Conservation (phyloP, 768 basidiomycete genomes). For the Xerocomus potaroensis region DNA sequence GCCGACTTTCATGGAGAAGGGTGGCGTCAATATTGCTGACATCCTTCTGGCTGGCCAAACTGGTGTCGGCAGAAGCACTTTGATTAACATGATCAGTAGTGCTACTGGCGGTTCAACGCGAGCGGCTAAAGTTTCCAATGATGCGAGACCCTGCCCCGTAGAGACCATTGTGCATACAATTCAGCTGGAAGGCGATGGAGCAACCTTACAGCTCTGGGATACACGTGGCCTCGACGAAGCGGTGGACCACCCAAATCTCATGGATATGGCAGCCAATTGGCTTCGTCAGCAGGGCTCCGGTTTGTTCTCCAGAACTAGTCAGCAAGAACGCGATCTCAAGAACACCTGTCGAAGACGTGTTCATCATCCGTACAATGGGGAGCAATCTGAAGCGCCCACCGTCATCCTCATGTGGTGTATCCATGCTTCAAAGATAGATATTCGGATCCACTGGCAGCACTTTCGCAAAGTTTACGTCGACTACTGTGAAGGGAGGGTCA, state of each 20-base stretch:
- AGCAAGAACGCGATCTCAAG: conserved; percentile 22
- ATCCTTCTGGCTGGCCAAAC: conserved; percentile 26
- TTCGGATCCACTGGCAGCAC: conserved; percentile 23
- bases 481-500: conserved; percentile 23
- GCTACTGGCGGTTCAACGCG: conserved; percentile 5
- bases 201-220: conserved; percentile 19
- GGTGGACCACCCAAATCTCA: conserved; percentile 18
- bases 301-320: conserved; percentile 10
- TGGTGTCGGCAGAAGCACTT: conserved; percentile 26
- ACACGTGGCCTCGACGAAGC: conserved; percentile 28
- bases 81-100: conserved; percentile 26
- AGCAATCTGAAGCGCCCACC: conserved; percentile 3
- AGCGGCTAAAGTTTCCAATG: conserved; percentile 22
- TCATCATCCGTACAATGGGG: conserved; percentile 6
- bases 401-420: conserved; percentile 28
- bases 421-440: conserved; percentile 26
- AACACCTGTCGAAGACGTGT: conserved; percentile 18
- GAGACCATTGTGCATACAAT: conserved; percentile 17
- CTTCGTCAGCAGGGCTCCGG: conserved; percentile 21
- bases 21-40: conserved; percentile 2
- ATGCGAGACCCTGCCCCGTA: conserved; percentile 21
- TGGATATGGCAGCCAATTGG: conserved; percentile 17
- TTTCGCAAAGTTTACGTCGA: conserved; percentile 25
- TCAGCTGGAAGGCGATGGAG: conserved; percentile 1
- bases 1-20: neutral